A percentile compares a stretch with the other conserved stretches of the same genome.
phyloP scores from a whole-genome alignment of 176 grass and related monocot genomes.

The Elymus sibiricus region DNA sequence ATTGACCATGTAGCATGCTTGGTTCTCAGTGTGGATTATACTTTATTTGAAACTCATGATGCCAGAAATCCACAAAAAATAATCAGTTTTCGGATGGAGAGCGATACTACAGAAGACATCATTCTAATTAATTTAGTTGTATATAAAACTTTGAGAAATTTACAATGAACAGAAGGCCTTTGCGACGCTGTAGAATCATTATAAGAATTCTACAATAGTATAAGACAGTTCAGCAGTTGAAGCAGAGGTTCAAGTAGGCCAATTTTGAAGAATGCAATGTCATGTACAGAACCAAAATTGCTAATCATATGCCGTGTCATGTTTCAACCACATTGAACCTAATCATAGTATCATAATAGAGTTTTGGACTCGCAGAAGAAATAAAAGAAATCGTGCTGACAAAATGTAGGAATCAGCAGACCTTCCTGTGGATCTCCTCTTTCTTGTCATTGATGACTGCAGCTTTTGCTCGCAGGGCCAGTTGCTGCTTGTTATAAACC shows the following conservation, averaged over 20 bases:
- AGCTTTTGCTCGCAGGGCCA: slow-evolving; percentile 24
- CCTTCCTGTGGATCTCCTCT: no score
- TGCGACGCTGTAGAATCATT: background rate
- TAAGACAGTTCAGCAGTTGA: background rate
- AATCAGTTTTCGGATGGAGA: no score
- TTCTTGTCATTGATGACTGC: slow-evolving; percentile 36
- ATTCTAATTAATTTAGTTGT: background rate
- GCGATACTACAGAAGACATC: background rate
- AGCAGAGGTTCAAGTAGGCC: background rate
- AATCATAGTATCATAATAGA: background rate
- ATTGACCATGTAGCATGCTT: background rate
- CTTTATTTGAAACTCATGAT: background rate
- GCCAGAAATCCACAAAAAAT: no score
- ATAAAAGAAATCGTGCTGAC: background rate
- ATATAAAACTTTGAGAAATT: background rate
- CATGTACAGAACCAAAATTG: background rate
- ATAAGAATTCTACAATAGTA: background rate
- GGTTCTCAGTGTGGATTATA: background rate
- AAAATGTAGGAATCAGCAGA: slow-evolving; percentile 15
- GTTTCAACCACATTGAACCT: background rate
- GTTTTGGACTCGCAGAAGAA: background rate
- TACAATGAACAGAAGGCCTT: background rate
- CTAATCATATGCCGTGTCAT: background rate
- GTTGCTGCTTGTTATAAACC: slow-evolving; percentile 72
- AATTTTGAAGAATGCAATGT: background rate